Conservation (phyloP, 768 basidiomycete genomes). For the Termitomyces sp. region DNA sequence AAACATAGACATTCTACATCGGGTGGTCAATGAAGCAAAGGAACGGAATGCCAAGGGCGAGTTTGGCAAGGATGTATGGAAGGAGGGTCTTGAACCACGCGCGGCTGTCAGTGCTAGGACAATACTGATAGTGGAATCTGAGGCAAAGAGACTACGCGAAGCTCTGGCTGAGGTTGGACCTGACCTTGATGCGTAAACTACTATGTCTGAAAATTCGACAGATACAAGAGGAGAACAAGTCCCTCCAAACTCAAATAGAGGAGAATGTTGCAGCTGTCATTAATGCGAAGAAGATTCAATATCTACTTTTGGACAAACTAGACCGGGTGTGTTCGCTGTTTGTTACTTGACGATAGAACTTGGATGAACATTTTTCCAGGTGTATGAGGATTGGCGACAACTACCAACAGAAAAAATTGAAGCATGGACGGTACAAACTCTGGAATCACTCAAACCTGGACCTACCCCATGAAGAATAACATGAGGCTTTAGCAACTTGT, state of each 20-base stretch:
- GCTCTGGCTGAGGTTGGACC: slow-evolving; percentile 35
- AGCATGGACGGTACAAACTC: slow-evolving; percentile 50
- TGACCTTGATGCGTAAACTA: background rate
- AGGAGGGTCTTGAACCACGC: slow-evolving; percentile 57
- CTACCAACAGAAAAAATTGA: slow-evolving; percentile 66
- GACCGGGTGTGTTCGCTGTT: slow-evolving; percentile 41
- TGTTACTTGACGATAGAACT: background rate
- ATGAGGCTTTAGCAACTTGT: background rate
- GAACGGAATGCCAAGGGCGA: slow-evolving; percentile 49
- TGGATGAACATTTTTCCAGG: slow-evolving; percentile 29
- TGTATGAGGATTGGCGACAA: slow-evolving; percentile 47
- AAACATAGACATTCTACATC: slow-evolving; percentile 68
- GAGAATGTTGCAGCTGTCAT: slow-evolving; percentile 43
- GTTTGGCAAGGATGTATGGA: slow-evolving; percentile 58
- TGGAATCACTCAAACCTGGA: slow-evolving; percentile 33
- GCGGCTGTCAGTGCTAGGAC: slow-evolving; percentile 62
- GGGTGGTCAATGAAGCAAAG: slow-evolving; percentile 65
- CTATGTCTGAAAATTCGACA: slow-evolving; percentile 21
- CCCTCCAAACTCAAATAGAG: slow-evolving; percentile 46
- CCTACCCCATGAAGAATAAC: slow-evolving; percentile 20
- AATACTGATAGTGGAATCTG: slow-evolving; percentile 52
- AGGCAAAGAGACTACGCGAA: slow-evolving; percentile 36
- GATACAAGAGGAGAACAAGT: slow-evolving; percentile 57
- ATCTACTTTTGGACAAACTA: slow-evolving; percentile 48
- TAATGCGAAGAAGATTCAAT: slow-evolving; percentile 42